Evolutionary conservation across 108 stramenopile genomes (phyloP), one percentile per base, ranked within the genome.

Genomic region (Cyclostephanos tholiformis): DNA sequence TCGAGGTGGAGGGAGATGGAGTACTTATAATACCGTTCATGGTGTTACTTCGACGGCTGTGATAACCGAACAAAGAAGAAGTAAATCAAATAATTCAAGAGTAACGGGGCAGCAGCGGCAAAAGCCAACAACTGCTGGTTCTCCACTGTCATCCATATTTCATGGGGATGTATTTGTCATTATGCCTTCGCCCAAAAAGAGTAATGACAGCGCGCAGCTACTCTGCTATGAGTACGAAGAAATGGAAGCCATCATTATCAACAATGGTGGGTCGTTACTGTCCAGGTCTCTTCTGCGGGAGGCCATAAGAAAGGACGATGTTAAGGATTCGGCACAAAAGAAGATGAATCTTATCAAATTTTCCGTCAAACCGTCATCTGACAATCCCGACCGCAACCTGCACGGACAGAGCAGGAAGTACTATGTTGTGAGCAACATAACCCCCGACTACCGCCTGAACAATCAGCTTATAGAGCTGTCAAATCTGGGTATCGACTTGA

Each of bases 211-310:
- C 6, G 68, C 56, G 60, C 41, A 10, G 41, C 41, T 41, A 44
- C 20, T 89, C 0, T 77, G 77, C 20, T 91, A 80, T 49, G 71
- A 78, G 29, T 49, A 62, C 32, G 64, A 72, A 20, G 82, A 89
- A 27, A 78, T 85, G 71, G 86, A 88, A 76, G 27, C 69, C 14
- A 41, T 65, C 14, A 86, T 92, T 48, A 66, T 46, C 7, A 48
- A 39, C 25, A 69, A 87, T 51, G 91, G 91, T 49, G 91, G 91
- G 6, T 77, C 82, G 44, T 63, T 92, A 3, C 68, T 92, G 12
- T 80, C 88, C 13, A 67, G 68, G n/a, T 60, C 59, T 36, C 79
- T 84, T 30, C 26, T 89, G 20, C 67, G 83, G 41, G 86, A 87
- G 48, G 88, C 88, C 0, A 29, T 88, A 0, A 51, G 87, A n/a